A percentile compares a stretch with the other conserved stretches of the same genome.
Evolutionary conservation across 257 asterid genomes (phyloP).

Genomic region (Solanum sitiens): DNA sequence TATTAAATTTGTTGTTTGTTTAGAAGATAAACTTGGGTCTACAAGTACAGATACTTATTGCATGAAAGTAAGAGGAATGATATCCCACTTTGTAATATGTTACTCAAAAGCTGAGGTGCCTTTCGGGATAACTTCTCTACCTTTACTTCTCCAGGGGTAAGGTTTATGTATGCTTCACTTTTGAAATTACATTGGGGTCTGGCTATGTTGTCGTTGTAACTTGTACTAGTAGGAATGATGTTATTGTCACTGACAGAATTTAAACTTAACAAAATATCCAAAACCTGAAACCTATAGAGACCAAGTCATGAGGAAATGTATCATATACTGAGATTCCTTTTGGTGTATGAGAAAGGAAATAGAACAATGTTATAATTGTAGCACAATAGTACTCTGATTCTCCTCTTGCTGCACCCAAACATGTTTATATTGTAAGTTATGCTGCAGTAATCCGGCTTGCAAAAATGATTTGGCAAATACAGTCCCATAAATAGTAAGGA

Average conservation of each 20-base stretch:
- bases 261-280: not conserved
- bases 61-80: not conserved
- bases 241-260: not conserved
- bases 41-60: not conserved
- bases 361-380: not conserved
- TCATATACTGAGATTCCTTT: not conserved
- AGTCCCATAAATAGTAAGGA: not conserved
- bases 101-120: not conserved
- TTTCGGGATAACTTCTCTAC: not conserved
- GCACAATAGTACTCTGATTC: not conserved
- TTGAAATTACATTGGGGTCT: not conserved
- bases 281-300: not conserved
- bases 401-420: not conserved
- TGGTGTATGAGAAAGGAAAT: not conserved
- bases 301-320: not conserved
- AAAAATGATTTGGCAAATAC: not conserved
- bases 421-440: not conserved
- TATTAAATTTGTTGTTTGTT: not conserved
- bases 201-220: not conserved
- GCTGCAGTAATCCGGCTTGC: not conserved
- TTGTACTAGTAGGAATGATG: not conserved
- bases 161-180: not conserved
- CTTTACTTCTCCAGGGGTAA: not conserved
- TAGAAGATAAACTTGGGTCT: not conserved
- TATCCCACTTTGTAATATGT: not conserved